phyloP scores from a whole-genome alignment of 1,284 basidiomycete species.

The Apiotrichum gracile region DNA sequence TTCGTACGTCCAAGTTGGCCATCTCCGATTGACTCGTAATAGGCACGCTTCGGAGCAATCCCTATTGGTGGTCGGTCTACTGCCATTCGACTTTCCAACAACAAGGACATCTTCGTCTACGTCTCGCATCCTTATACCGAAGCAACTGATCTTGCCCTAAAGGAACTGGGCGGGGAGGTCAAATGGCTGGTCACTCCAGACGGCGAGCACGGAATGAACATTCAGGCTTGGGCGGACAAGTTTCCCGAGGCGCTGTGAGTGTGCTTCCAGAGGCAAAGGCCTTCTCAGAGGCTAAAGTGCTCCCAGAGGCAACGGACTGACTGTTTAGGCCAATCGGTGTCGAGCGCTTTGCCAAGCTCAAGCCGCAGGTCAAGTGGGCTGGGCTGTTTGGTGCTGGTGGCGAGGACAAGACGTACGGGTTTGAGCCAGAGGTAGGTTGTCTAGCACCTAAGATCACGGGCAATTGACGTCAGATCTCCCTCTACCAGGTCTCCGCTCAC shows the following conservation, averaged over 20 bases:
- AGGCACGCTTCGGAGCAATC: slow-evolving; percentile 58
- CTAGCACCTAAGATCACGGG: not conserved
- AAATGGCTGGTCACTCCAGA: slow-evolving; percentile 55
- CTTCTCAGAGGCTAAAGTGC: not conserved
- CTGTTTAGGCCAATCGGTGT: slow-evolving; percentile 47
- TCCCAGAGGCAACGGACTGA: no score
- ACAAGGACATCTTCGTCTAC: slow-evolving; percentile 71
- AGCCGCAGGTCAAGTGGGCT: slow-evolving; percentile 48
- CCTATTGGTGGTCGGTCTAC: slow-evolving; percentile 77
- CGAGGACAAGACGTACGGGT: slow-evolving; percentile 58
- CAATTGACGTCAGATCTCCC: slow-evolving; percentile 29
- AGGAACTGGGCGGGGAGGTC: slow-evolving; percentile 65
- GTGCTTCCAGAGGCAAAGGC: no score
- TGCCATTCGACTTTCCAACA: slow-evolving; percentile 63
- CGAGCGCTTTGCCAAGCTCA: slow-evolving; percentile 44
- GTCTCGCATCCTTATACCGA: slow-evolving; percentile 74
- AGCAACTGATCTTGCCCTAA: slow-evolving; percentile 65
- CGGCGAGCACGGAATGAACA: slow-evolving; percentile 50
- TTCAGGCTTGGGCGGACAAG: slow-evolving; percentile 50
- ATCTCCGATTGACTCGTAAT: not conserved
- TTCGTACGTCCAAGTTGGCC: slow-evolving; percentile 31
- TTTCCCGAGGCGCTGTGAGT: slow-evolving; percentile 67
- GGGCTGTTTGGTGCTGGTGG: slow-evolving; percentile 43
- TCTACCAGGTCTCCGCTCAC: slow-evolving; percentile 71
- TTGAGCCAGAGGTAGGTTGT: slow-evolving; percentile 64